Base-by-base conservation (phyloP, 257 asterid species). In the Gentiana macrophylla region DNA sequence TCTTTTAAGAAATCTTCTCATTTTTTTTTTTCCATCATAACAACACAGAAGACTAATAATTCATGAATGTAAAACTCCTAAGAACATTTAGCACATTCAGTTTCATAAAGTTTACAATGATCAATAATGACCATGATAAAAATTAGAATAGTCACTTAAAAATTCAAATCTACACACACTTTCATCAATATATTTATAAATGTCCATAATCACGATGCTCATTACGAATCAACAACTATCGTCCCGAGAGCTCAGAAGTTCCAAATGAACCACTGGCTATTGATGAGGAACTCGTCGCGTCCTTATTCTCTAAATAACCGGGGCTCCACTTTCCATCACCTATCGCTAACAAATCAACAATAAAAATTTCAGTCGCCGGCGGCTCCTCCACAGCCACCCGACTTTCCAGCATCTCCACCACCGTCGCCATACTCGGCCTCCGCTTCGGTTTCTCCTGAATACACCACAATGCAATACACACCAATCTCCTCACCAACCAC, bases 391-490 rank as follows among this genome's bases (percentile, higher is more conserved):
- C 69, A 0, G 57, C 53, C n/a, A 35, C 69, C 12, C 86, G 77
- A 24, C 89, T 86, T 58, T 84, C 93, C 0, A 87, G 55, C 96
- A 87, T 87, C n/a, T 87, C 96, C 36, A 87, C 94, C 38, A 87
- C 94, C 15, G 11, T 58, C 6, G 64, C 66, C 96, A 87, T 87
- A 37, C 69, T 77, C 4, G 96, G 96, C 78, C 96, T 68, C 3
- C 61, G 62, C 73, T 48, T 73, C 2, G 94, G 69, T 70, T 69
- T 68, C 61, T 87, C 96, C 50, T 87, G 96, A 45, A 87, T 79
- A 68, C 96, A 87, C 94, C 92, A 82, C 71, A 87, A 53, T 1
- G 89, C 87, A 50, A 79, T 66, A 15, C 61, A 53, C 0, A 75
- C 87, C 80, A 82, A 53, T 50, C 70, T 80, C 71, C 52, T 72